A percentile compares a stretch with the other conserved stretches of the same genome.
Evolutionary conservation across 2,329 filamentous ascomycete species (phyloP).

Genomic region (Penicillium sp.): DNA sequence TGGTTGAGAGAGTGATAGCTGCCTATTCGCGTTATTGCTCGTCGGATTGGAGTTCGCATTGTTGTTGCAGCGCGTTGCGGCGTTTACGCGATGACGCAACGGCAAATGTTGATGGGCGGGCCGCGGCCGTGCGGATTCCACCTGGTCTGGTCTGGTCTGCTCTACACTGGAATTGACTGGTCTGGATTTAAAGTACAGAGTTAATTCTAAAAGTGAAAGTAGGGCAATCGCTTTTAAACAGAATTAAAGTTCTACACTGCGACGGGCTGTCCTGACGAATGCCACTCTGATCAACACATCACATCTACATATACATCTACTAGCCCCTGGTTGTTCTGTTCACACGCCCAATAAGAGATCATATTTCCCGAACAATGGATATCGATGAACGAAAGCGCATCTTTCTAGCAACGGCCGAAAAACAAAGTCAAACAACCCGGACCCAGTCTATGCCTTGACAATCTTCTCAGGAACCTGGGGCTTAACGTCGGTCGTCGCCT

Average conservation of each 20-base stretch:
- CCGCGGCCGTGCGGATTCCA: too few species aligned
- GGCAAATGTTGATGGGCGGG: slow-evolving; percentile 3
- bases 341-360: slow-evolving; percentile 7
- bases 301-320: too few species aligned
- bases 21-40: background rate
- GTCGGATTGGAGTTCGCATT: slow-evolving; percentile 18
- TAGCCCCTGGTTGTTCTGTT: too few species aligned
- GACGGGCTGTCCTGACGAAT: too few species aligned
- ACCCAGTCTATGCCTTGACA: slow-evolving; percentile 36
- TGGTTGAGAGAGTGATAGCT: background rate
- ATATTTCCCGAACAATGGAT: slow-evolving; percentile 28
- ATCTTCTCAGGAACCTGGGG: slow-evolving; percentile 65
- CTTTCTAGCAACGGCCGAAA: slow-evolving; percentile 18
- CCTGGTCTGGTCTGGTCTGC: too few species aligned
- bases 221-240: too few species aligned
- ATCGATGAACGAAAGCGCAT: slow-evolving; percentile 30
- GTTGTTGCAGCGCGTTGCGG: slow-evolving; percentile 16
- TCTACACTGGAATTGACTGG: too few species aligned
- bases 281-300: too few species aligned
- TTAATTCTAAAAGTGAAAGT: too few species aligned
- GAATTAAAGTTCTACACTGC: too few species aligned
- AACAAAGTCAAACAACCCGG: slow-evolving; percentile 6
- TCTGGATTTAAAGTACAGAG: too few species aligned
- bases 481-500: slow-evolving; percentile 82
- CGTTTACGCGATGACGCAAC: slow-evolving; percentile 23